Evolutionary conservation across 495 filamentous ascomycete species (phyloP), one percentile per base, ranked within the genome.

Genomic region (Hypoxylon rickii): DNA sequence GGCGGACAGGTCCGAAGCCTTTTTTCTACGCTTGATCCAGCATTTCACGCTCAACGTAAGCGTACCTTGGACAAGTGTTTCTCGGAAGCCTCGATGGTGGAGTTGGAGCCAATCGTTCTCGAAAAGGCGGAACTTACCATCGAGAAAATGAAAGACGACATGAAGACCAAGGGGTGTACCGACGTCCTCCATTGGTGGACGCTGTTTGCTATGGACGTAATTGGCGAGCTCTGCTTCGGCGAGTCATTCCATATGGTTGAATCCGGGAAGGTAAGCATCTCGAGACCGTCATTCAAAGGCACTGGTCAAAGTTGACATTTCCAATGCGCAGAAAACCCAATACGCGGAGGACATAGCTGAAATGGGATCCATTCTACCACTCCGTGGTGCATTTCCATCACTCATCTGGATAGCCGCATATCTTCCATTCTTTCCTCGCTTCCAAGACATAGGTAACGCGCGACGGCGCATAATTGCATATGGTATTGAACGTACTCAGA

Each of bases 121-220:
- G 44, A 41, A 7, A 73, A 76, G 42, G 63, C 77, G 13, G 65
- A 78, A 46, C 64, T 70, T 0, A 40, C 77, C n/a, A 74, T 82
- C 5, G 15, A 58, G 1, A 55, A 63, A 17, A 75, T 79, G 7
- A 19, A 17, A 0, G 56, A 72, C 15, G 72, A 76, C 24, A 65
- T 73, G 42, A 42, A 65, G 18, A 51, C 18, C 1, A 50, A 44
- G 16, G 64, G 62, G 1, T 55, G 63, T 3, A 70, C 64, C 0
- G 80, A 85, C 63, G 63, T 83, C 1, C 72, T 78, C 40, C 77
- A 80, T 39, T 83, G 82, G 82, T 80, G 70, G 68, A 48, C 76
- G 3, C 79, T 80, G 53, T 77, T 83, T 75, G 69, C 78, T 3
- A 77, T 78, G 0, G 82, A 83, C 50, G 66, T 83, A 5, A 79